phyloP scores from a whole-genome alignment of 768 basidiomycete species.

The Infundibulicybe gibba region DNA sequence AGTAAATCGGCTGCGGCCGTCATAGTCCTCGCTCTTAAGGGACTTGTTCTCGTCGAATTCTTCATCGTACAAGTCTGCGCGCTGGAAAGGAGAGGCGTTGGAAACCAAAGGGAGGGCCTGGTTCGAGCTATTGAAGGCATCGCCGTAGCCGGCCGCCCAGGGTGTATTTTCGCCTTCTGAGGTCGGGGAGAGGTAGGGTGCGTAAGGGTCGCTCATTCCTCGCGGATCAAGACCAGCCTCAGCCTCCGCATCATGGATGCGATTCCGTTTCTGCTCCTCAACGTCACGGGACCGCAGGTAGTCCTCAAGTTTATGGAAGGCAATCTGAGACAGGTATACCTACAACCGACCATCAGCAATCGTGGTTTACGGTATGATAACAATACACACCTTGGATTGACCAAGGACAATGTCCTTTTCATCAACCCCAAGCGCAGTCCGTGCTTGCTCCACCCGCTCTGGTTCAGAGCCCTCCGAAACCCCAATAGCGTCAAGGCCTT shows the following conservation, averaged over 20 bases:
- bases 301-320: slow-evolving; percentile 90
- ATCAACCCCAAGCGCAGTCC: slow-evolving; percentile 49
- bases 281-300: slow-evolving; percentile 76
- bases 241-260: slow-evolving; percentile 70
- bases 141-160: slow-evolving; percentile 40
- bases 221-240: slow-evolving; percentile 64
- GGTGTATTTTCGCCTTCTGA: slow-evolving; percentile 34
- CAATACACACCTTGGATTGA: slow-evolving; percentile 65
- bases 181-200: slow-evolving; percentile 64
- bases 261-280: slow-evolving; percentile 83
- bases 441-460: slow-evolving; percentile 58
- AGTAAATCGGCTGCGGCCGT: slow-evolving; percentile 74
- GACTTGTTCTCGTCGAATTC: slow-evolving; percentile 77
- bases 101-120: slow-evolving; percentile 81
- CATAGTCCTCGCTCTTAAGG: slow-evolving; percentile 73
- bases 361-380: background rate
- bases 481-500: slow-evolving; percentile 55
- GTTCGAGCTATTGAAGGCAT: slow-evolving; percentile 57
- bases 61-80: slow-evolving; percentile 72
- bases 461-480: slow-evolving; percentile 56
- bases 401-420: slow-evolving; percentile 82
- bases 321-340: slow-evolving; percentile 85
- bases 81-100: slow-evolving; percentile 80
- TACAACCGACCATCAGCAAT: slow-evolving; percentile 23
- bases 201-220: slow-evolving; percentile 64